Evolutionary conservation across 148 eudicot species (phyloP), one percentile per base, ranked within the genome.

Genomic region (Nyssa sinensis): DNA sequence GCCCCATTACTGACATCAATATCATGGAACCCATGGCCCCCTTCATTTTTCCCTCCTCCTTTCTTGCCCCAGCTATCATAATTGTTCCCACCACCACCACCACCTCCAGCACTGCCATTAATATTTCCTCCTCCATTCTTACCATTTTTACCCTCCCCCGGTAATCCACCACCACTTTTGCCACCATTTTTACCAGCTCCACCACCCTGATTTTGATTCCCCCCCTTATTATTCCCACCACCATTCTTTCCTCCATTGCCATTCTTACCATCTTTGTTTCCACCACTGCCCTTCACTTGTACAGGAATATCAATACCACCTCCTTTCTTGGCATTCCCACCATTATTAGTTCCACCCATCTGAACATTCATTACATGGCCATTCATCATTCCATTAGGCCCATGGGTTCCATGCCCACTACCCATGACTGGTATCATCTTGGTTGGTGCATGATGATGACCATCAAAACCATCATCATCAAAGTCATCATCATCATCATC

Each of bases 281-380:
- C 69, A 53, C 55, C 64, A 57, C 78, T 82, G 29, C 85, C 83
- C 81, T 77, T 83, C 14, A 67, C 37, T 63, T 78, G 69, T 35
- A 78, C 71, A 59, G 77, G 75, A 32, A 77, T 67, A 29, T 79
- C 71, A 66, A 78, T 72, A 66, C 88, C 71, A 29, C 73, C 77
- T 27, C 79, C 78, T 61, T 82, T 82, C n/a, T 88, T 86, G 27
- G 70, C 86, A 59, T 85, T 79, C 10, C 86, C 72, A 35, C 79
- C 81, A 76, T 66, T 59, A 41, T 72, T 80, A 32, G 53, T 75
- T 13, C 75, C 76, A 51, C 82, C 85, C 57, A 58, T 78, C 23
- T 66, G 67, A 30, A 81, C 85, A 29, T 78, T 75, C 76, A 79
- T 77, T 2, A 81, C 68, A 73, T 66, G 80, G 17, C 77, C 67